Conservation (phyloP, 495 filamentous ascomycete genomes). For the Podospora didyma region DNA sequence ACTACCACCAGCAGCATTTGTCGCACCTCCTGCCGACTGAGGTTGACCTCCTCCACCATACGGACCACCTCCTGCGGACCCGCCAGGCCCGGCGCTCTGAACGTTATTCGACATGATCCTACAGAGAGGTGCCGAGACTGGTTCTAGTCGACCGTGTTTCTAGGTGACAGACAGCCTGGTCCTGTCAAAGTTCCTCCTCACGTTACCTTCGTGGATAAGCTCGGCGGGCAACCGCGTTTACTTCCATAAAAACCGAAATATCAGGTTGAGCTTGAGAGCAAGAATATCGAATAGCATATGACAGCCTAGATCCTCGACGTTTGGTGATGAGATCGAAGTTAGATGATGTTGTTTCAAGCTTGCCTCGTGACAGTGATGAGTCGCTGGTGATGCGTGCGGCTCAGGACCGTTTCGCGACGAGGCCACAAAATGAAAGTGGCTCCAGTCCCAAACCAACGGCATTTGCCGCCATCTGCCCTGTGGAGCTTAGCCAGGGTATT, state of each 20-base stretch:
- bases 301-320: too few relatives aligned
- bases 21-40: slow-evolving; percentile 19
- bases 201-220: too few relatives aligned
- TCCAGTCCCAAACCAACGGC: background rate
- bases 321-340: background rate
- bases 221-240: too few relatives aligned
- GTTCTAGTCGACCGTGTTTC: too few relatives aligned
- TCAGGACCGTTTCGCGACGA: background rate
- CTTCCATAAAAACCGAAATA: background rate
- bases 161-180: too few relatives aligned
- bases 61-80: slow-evolving; percentile 6
- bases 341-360: background rate
- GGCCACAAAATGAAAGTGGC: background rate
- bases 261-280: background rate
- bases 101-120: slow-evolving; percentile 14
- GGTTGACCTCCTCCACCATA: slow-evolving; percentile 16
- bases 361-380: background rate
- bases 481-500: background rate
- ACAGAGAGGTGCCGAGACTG: background rate
- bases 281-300: too few relatives aligned
- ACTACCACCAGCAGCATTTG: slow-evolving; percentile 18
- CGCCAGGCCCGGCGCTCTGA: slow-evolving; percentile 10
- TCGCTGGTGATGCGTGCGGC: background rate
- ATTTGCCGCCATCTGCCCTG: background rate
- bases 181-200: background rate